Evolutionary conservation across 1,139 yeast species (phyloP), one percentile per base, ranked within the genome.

Genomic region (Taphrina confusa): DNA sequence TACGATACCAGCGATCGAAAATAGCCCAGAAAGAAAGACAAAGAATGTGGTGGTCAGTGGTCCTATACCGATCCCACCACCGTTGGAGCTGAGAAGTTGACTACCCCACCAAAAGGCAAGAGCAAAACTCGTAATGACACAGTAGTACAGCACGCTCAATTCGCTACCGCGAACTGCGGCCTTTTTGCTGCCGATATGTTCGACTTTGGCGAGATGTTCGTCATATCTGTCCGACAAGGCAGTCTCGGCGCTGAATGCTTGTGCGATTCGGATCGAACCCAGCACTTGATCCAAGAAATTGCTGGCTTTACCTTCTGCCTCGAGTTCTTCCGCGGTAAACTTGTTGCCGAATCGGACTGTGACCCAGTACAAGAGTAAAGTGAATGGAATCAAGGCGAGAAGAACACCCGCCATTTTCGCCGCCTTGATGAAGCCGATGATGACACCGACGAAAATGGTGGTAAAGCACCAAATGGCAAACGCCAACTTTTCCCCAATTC

Each of bases 401-500:
- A 76, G 65, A 57, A 76, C 74, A 27, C 72, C 64, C 1, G 79
- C 72, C 42, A 76, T 68, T 62, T 70, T 71, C 73, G 77, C 74
- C 31, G 74, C 73, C 57, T 71, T 70, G 45, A 72, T 68, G 61
- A 76, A 75, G 1, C 75, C 76, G 62, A 77, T 73, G 16, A 73
- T 71, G 50, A 76, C 65, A 6, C 78, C 76, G 20, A 76, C 69
- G 27, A 76, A 65, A 64, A 77, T 75, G 0, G 77, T 72, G 9
- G 76, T 68, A 9, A 74, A 56, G 22, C 76, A 76, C 39, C 71
- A 69, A 20, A 73, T 66, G 52, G 76, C 72, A 49, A 74, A 67
- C 14, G 78, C 78, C n/a, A 75, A 71, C 66, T 76, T 76, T 65
- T 77, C 79, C 25, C 77, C 73, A 56, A 76, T 76, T 40, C 79